Percentiles rank a stretch among this genome's conserved stretches.
Evolutionary conservation across 2,329 filamentous ascomycete species (phyloP).

Genomic region (Corniculantispora saksenae): DNA sequence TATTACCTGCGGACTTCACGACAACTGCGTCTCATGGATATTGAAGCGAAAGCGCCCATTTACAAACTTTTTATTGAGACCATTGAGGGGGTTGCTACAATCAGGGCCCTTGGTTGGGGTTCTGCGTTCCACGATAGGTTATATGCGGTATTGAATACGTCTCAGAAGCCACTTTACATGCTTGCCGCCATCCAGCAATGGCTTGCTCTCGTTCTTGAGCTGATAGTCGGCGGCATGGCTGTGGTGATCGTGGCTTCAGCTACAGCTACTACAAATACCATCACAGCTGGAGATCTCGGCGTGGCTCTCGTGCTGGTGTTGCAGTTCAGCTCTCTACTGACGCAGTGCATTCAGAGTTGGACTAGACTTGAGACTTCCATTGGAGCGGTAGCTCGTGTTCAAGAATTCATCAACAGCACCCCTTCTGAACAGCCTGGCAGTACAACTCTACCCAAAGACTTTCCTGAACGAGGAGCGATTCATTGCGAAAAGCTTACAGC

Average conservation of each 20-base stretch:
- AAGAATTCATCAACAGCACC: conserved; percentile 27
- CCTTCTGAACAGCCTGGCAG: conserved; percentile 28
- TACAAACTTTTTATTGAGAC: conserved; percentile 32
- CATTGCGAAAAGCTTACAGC: conserved; percentile 31
- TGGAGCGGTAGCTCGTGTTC: conserved; percentile 30
- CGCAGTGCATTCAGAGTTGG: conserved; percentile 36
- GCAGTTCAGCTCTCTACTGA: conserved; percentile 29
- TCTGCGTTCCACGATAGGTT: conserved; percentile 23
- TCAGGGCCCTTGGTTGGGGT: conserved; percentile 39
- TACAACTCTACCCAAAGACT: conserved; percentile 19
- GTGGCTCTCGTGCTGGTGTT: conserved; percentile 31
- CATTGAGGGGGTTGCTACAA: conserved; percentile 26
- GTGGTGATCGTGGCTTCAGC: conserved; percentile 46
- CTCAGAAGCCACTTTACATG: conserved; percentile 38
- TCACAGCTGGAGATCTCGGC: conserved; percentile 31
- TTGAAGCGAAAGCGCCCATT: conserved; percentile 33
- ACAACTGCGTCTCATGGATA: conserved; percentile 32
- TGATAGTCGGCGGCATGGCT: conserved; percentile 46
- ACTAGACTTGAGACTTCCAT: conserved; percentile 31
- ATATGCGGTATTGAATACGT: conserved; percentile 34
- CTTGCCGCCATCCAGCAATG: conserved; percentile 51
- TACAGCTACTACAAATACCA: conserved; percentile 33
- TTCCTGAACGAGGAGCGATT: conserved; percentile 32
- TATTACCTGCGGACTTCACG: conserved; percentile 35
- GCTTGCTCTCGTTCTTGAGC: conserved; percentile 49